Base-by-base conservation (phyloP, 2,329 filamentous ascomycete species). In the Dothideomycetes sp. region DNA sequence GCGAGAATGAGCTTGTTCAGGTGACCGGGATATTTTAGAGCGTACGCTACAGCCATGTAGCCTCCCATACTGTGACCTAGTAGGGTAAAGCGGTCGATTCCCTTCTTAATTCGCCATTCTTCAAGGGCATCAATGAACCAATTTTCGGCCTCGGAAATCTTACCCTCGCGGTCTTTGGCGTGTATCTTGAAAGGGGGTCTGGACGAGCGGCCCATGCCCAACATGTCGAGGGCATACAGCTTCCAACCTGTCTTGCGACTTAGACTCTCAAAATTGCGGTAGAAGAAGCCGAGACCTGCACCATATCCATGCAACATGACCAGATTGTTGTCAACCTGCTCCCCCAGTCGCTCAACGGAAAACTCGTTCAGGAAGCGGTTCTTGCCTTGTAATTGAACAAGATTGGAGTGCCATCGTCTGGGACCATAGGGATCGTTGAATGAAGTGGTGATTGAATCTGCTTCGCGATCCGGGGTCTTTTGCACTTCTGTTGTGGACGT, bases 241-340 rank as follows among this genome's bases (percentile, higher is more conserved):
- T 85, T 88, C 79, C 91, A 93, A 19, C 88, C 87, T 19, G 73
- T 69, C 1, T 78, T 65, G 14, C 88, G 78, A 34, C 81, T 88
- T 24, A 98, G 65, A 4, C 81, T 78, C 60, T 98, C 91, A 45
- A 94, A 94, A 58, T 98, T 98, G 64, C 91, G 89, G 70, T 95
- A 98, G 70, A 94, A 98, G 64, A 98, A 96, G 16, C 89, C 91
- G 1, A 98, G 72, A 1, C 91, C 91, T 2, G 91, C 91, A 34
- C 91, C 91, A 60, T 98, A 98, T 45, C 91, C 91, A 57, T 98
- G 91, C 4, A 98, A 68, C 77, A 98, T 94, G 33, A 98, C 89
- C 12, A 98, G 69, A 32, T 85, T 91, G 54, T 96, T 81, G 34
- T 93, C 81, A 0, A 77, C 75, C 4, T 79, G 63, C 56, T 95